Evolutionary conservation across 495 filamentous ascomycete genomes (phyloP).

Genomic region (Rusavskia elegans): DNA sequence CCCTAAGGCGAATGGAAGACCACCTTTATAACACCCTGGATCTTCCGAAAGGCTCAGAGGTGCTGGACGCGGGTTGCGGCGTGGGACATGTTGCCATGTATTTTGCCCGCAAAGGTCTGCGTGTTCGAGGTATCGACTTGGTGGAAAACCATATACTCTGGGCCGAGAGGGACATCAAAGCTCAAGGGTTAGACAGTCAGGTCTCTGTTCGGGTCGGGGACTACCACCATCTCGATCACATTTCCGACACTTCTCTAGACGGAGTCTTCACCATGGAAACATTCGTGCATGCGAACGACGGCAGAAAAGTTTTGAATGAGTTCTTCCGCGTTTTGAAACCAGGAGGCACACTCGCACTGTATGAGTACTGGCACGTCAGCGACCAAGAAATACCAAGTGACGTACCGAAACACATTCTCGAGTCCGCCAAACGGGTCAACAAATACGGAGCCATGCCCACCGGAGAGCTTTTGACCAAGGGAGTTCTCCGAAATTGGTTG

Average conservation of each 20-base stretch:
- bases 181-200: conserved; percentile 18
- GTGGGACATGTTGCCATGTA: conserved; percentile 31
- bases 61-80: conserved; percentile 39
- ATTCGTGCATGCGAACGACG: conserved; percentile 38
- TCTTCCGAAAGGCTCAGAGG: conserved; percentile 21
- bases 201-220: conserved; percentile 29
- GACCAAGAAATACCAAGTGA: conserved; percentile 15
- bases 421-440: conserved; percentile 26
- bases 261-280: conserved; percentile 46
- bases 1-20: conserved; percentile 33
- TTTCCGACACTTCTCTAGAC: conserved; percentile 25
- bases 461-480: conserved; percentile 17
- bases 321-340: conserved; percentile 35
- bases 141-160: conserved; percentile 24
- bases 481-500: conserved; percentile 21
- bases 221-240: conserved; percentile 34
- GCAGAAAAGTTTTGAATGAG: conserved; percentile 25
- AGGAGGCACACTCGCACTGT: conserved; percentile 28
- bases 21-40: conserved; percentile 22
- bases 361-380: conserved; percentile 36
- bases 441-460: conserved; percentile 33
- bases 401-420: conserved; percentile 16
- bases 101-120: conserved; percentile 23
- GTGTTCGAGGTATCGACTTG: conserved; percentile 34
- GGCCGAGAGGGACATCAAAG: conserved; percentile 2